Evolutionary conservation across 164 flowering plant species (phyloP).

Genomic region (Aristolochia californica): DNA sequence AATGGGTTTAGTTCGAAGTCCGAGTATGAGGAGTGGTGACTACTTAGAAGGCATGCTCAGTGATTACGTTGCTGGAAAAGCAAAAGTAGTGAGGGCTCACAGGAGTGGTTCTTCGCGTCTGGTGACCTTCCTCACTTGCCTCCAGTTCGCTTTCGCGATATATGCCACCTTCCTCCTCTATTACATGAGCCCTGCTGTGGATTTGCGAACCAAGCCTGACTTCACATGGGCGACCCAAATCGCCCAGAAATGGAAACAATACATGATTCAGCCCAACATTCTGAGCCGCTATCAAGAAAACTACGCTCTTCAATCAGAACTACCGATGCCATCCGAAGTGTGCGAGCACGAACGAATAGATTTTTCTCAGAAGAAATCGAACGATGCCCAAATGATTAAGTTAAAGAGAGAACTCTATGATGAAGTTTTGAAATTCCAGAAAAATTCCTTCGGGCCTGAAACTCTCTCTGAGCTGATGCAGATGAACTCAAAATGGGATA

Average conservation of each 20-base stretch:
- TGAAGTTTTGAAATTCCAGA: constrained; percentile 64
- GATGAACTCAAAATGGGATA: constrained; percentile 79
- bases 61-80: constrained; percentile 60
- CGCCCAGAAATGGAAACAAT: constrained; percentile 66
- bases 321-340: constrained; percentile 32
- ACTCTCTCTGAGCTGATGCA: constrained; percentile 60
- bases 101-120: constrained; percentile 39
- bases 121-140: constrained; percentile 65
- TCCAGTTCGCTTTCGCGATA: constrained; percentile 81
- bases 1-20: constrained; percentile 41
- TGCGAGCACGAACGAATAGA: constrained; percentile 87
- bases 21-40: constrained; percentile 47
- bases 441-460: constrained; percentile 52
- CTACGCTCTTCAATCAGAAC: constrained; percentile 24
- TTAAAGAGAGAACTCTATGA: constrained; percentile 69
- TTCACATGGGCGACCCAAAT: constrained; percentile 72
- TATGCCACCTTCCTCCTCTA: constrained; percentile 83
- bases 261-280: constrained; percentile 48
- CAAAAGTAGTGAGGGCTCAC: constrained; percentile 26
- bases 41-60: constrained; percentile 67
- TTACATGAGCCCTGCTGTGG: constrained; percentile 78
- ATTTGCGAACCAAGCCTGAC: constrained; percentile 61
- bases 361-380: constrained; percentile 82
- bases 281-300: constrained; percentile 34
- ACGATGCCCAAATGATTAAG: constrained; percentile 77